Evolutionary conservation across 2,329 filamentous ascomycete species (phyloP), one percentile per base, ranked within the genome.

Genomic region (Hypoxylon rubiginosum): DNA sequence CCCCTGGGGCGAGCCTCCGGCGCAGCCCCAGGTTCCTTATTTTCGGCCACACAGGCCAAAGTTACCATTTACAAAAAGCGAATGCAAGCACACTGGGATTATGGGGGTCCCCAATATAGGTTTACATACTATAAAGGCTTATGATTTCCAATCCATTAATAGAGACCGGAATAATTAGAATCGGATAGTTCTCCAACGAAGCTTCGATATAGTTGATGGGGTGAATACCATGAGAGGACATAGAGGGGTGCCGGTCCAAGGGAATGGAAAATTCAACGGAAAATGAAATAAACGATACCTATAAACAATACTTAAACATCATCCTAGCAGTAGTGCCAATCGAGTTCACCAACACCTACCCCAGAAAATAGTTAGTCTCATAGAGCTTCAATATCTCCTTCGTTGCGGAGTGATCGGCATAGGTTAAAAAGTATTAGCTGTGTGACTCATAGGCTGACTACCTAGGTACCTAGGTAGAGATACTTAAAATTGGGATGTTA

Each of bases 121-220:
- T 15, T 45, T 15, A 19, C 17, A 45, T 15, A 43, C 15, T 45
- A 45, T 5, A 21, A 45, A 17, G 15, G 8, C 41, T 45, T 45
- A 45, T 19, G 15, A 45, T 19, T 11, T 45, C 15, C 15, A 45
- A 45, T 45, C 13, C 13, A 43, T 11, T 11, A 21, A 19, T 15
- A 45, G 41, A 45, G 41, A 11, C 41, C 41, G 41, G 17, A 45
- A 45, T 19, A 19, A 45, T 45, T 45, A 45, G 41, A 45, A 45
- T 21, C 15, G 41, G 41, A 45, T 45, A 45, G 41, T 45, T 21
- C 41, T 45, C 41, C 41, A 15, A 15, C 41, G 41, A 45, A 45
- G 15, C 15, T 45, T 45, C 19, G n/a, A n/a, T n/a, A n/a, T n/a
- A n/a, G n/a, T n/a, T n/a, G n/a, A n/a, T n/a, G n/a, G n/a, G n/a